Evolutionary conservation across 2,329 filamentous ascomycete species (phyloP).

Genomic region (Pseudogymnoascus sp.): DNA sequence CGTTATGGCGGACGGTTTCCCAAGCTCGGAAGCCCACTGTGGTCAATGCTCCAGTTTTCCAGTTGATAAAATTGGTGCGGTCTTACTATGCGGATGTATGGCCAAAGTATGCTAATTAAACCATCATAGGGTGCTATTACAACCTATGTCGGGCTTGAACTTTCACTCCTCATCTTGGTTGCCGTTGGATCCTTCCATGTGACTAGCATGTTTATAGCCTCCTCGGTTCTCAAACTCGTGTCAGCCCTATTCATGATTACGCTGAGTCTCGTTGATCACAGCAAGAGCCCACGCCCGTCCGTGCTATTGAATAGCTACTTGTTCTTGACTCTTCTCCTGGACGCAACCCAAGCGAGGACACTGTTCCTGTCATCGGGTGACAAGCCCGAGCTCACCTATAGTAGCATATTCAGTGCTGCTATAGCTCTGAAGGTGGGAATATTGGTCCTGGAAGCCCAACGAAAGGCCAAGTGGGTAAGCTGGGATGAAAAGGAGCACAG

Average conservation of each 20-base stretch:
- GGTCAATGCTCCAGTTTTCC: conserved; percentile 28
- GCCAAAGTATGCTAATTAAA: conserved; percentile 14
- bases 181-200: conserved; percentile 14
- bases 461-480: conserved; percentile 25
- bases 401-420: conserved; percentile 14
- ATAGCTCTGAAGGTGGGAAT: conserved; percentile 15
- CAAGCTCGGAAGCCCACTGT: conserved; percentile 29
- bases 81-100: neutral
- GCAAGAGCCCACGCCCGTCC: conserved; percentile 36
- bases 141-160: conserved; percentile 23
- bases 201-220: conserved; percentile 29
- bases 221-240: conserved; percentile 27
- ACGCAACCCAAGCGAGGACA: conserved; percentile 38
- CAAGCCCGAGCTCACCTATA: conserved; percentile 16
- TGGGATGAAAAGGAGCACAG: conserved; percentile 27
- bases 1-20: conserved; percentile 28
- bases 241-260: conserved; percentile 23
- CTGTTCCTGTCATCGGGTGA: conserved; percentile 32
- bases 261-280: conserved; percentile 28
- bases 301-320: conserved; percentile 39
- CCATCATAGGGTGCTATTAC: conserved; percentile 20
- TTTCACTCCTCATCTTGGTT: conserved; percentile 28
- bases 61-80: conserved; percentile 28
- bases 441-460: conserved; percentile 13
- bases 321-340: conserved; percentile 39